These are phyloP conservation scores for Debaryomyces udenii DNA, from an alignment of 1,139 yeast genomes.

Conservation along the genomic window DNA sequence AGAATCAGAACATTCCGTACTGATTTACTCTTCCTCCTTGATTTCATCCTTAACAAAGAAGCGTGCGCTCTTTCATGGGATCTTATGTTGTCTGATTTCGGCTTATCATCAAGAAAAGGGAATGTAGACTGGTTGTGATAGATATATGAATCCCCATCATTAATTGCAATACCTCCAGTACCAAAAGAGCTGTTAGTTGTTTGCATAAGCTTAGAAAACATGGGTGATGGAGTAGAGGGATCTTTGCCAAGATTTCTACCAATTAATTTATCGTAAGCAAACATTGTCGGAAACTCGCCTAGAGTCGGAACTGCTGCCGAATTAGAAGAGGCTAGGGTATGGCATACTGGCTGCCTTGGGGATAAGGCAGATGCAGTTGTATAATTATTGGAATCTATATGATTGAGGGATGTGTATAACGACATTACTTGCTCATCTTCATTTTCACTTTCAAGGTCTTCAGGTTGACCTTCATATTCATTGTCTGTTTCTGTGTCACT, in stretches of 20 bases:
- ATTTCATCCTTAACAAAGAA: constrained; percentile 63
- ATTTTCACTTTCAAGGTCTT: constrained; percentile 42
- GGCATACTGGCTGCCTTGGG: constrained; percentile 18
- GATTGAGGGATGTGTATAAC: constrained; percentile 45
- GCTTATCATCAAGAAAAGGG: constrained; percentile 32
- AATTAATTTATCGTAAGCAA: constrained; percentile 29
- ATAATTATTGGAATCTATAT: constrained; percentile 21
- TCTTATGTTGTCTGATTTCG: constrained; percentile 36
- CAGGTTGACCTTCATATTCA: constrained; percentile 22
- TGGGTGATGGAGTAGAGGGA: constrained; percentile 5
- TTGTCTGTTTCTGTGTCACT: constrained; percentile 12
- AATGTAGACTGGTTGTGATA: constrained; percentile 13
- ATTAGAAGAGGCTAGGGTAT: constrained; percentile 1
- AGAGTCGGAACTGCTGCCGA: constrained; percentile 44
- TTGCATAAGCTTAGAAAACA: constrained; percentile 7
- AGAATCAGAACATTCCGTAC: constrained; percentile 35
- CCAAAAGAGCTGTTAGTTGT: constrained; percentile 5
- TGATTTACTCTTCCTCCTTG: constrained; percentile 58
- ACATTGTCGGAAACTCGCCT: constrained; percentile 49
- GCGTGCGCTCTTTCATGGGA: constrained; percentile 70
- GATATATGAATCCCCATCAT: constrained; percentile 1
- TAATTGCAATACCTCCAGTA: not conserved
- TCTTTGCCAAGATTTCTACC: constrained; percentile 30
- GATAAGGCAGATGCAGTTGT: constrained; percentile 24
- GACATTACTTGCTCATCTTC: constrained; percentile 61